A percentile compares a stretch with the other conserved stretches of the same genome.
Conservation (phyloP, 176 grass and related monocot genomes). For the Dactylis glomerata region DNA sequence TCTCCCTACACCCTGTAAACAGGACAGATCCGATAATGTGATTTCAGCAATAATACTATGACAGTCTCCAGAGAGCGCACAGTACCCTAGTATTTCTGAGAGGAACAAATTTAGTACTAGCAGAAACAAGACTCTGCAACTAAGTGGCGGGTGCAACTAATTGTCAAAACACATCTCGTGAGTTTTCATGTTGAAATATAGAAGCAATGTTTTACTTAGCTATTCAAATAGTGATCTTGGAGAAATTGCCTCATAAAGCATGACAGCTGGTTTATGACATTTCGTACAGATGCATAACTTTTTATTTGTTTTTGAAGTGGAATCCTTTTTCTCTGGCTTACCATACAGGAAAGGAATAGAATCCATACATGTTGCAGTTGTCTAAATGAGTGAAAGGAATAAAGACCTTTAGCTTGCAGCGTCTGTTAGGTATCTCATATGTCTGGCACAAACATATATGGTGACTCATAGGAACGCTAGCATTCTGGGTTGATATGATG, state of each 20-base stretch:
- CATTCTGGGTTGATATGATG: too few relatives aligned
- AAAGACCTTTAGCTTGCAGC: too few relatives aligned
- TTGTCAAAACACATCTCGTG: neutral
- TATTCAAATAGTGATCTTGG: conserved; percentile 11
- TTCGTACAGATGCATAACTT: neutral
- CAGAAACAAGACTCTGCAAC: neutral
- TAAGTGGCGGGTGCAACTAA: neutral
- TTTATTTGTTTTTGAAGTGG: too few relatives aligned
- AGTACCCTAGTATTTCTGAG: conserved; percentile 2
- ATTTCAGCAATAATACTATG: neutral
- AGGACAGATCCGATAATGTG: conserved; percentile 8
- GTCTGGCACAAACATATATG: too few relatives aligned
- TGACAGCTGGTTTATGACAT: neutral
- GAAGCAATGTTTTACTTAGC: neutral
- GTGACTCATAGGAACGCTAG: too few relatives aligned
- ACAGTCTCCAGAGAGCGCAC: neutral
- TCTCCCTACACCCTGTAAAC: conserved; percentile 72
- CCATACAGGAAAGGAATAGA: too few relatives aligned
- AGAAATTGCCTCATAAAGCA: neutral
- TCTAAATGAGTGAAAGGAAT: too few relatives aligned
- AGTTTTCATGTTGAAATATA: neutral
- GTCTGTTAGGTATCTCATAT: too few relatives aligned
- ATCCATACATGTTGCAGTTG: too few relatives aligned
- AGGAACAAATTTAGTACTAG: neutral
- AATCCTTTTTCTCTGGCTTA: too few relatives aligned